Evolutionary conservation across 306 rosid species (phyloP), one percentile per base, ranked within the genome.

Genomic region (Quercus cerris): DNA sequence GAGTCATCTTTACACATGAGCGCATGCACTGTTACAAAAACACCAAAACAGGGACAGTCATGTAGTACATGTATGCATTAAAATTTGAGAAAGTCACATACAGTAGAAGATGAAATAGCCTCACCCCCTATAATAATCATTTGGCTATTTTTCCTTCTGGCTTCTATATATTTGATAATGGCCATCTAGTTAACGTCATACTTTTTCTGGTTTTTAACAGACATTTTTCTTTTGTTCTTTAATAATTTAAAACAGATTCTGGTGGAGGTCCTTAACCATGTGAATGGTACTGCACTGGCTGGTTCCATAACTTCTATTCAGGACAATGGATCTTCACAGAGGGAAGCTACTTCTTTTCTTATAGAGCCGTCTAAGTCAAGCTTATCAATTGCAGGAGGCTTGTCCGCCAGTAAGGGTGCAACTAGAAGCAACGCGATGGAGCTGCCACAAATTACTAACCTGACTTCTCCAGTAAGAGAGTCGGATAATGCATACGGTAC

Each of bases 371-470:
- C 94, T 81, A 95, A 89, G 80, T 90, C 94, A 38, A 88, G 80
- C 87, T 85, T 92, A 81, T 86, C 94, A 67, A 87, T 88, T 89
- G 97, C 97, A 25, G 97, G 97, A 83, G 97, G 97, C 78, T 81
- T 91, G 74, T 82, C 97, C 68, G 92, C 97, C 41, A 89, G 89
- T 88, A 94, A 83, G 90, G 97, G 94, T 73, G 78, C 87, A 51
- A 76, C 93, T 78, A 87, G 86, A 89, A 90, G 79, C 84, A 76
- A 81, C 84, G 86, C 46, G 71, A 20, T 68, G n/a, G 98, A 94
- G 72, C 86, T 81, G 80, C 72, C 86, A 57, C 89, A 91, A 75
- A 87, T 87, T 81, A 94, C 87, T 67, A 85, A 82, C 86, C 71
- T 70, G 66, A 83, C 75, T 81, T 85, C 97, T 74, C 76, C 89